A percentile compares a stretch with the other conserved stretches of the same genome.
Conservation (phyloP, 768 basidiomycete species). For the Mycena belliarum region DNA sequence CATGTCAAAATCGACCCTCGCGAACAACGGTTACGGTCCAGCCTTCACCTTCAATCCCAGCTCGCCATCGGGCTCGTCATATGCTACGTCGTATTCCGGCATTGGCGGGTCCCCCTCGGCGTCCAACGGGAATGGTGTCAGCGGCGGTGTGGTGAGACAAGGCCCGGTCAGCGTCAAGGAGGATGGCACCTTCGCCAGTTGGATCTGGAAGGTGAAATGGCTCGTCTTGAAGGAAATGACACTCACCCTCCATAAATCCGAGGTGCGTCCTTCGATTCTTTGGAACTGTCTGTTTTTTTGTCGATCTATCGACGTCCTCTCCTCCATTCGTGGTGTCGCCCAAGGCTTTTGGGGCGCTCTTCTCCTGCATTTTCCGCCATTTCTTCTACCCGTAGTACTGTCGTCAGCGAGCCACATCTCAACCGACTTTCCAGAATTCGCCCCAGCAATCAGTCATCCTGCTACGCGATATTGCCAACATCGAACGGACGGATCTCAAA, state of each 20-base stretch:
- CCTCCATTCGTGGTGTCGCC: not conserved
- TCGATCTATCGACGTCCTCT: too few species aligned
- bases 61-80: constrained; percentile 59
- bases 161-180: constrained; percentile 91
- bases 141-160: constrained; percentile 39
- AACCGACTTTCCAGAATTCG: constrained; percentile 38
- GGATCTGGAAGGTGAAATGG: constrained; percentile 92
- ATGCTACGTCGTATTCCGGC: constrained; percentile 69
- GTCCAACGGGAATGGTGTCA: constrained; percentile 44
- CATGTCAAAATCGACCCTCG: constrained; percentile 37
- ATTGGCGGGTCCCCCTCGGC: constrained; percentile 72
- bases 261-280: constrained; percentile 54
- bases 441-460: constrained; percentile 61
- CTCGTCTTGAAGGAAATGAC: constrained; percentile 80
- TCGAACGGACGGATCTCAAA: constrained; percentile 92
- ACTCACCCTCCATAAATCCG: constrained; percentile 85
- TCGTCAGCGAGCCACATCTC: too few species aligned
- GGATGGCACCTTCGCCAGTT: constrained; percentile 82
- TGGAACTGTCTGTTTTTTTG: too few species aligned
- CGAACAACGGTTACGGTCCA: constrained; percentile 58
- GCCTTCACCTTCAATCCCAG: constrained; percentile 56
- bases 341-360: not conserved
- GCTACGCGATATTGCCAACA: constrained; percentile 78
- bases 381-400: not conserved
- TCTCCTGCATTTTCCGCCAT: not conserved